These are phyloP conservation scores for Pseudogymnoascus sp. DNA, from an alignment of 2,329 filamentous ascomycete genomes.

Conservation along the genomic window DNA sequence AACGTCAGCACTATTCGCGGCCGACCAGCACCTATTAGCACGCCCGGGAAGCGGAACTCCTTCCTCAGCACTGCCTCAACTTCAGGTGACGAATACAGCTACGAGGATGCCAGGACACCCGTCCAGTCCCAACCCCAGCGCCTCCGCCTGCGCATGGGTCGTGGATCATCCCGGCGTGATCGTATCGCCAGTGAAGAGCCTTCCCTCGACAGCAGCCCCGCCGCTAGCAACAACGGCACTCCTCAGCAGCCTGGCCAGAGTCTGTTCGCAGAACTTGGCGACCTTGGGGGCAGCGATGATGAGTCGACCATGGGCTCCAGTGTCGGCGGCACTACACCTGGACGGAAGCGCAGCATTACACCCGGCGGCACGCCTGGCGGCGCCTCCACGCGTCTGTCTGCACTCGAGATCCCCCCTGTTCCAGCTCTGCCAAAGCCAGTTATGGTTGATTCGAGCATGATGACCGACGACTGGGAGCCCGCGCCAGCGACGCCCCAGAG, in stretches of 20 bases:
- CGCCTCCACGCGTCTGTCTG: slow-evolving; percentile 20
- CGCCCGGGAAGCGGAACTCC: slow-evolving; percentile 53
- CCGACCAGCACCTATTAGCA: slow-evolving; percentile 35
- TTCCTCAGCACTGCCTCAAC: slow-evolving; percentile 85
- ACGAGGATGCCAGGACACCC: slow-evolving; percentile 55
- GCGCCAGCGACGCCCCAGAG: slow-evolving; percentile 17
- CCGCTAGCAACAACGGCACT: slow-evolving; percentile 43
- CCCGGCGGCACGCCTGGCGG: slow-evolving; percentile 34
- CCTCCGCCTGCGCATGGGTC: slow-evolving; percentile 64
- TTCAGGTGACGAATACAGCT: slow-evolving; percentile 67
- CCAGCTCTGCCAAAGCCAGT: slow-evolving; percentile 39
- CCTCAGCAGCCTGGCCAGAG: slow-evolving; percentile 56
- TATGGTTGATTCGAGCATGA: slow-evolving; percentile 53
- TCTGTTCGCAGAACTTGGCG: slow-evolving; percentile 82
- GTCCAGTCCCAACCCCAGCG: slow-evolving; percentile 55
- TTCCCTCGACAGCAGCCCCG: slow-evolving; percentile 49
- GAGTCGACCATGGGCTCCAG: slow-evolving; percentile 40
- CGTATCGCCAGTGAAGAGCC: slow-evolving; percentile 54
- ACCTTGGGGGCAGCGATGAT: slow-evolving; percentile 63
- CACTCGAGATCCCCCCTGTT: slow-evolving; percentile 37
- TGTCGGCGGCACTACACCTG: slow-evolving; percentile 36
- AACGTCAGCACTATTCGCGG: slow-evolving; percentile 27
- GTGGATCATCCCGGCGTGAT: slow-evolving; percentile 53
- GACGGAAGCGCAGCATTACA: slow-evolving; percentile 38
- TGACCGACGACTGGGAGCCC: slow-evolving; percentile 50